Conservation (phyloP, 164 flowering plant genomes). For the Sextonia rubra region DNA sequence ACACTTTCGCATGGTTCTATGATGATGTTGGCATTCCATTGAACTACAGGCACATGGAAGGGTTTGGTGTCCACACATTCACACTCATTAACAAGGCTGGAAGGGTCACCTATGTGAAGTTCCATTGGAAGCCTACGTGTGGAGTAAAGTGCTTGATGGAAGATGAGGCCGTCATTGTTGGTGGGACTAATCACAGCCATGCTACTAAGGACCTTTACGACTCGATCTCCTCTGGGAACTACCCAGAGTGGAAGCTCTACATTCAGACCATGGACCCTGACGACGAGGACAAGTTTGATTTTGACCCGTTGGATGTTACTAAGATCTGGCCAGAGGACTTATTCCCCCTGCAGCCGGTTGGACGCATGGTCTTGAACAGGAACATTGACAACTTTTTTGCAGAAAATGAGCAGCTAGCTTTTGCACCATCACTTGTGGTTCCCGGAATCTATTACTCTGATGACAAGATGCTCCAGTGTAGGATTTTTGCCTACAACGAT, state of each 20-base stretch:
- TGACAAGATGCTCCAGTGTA: slow-evolving; percentile 73
- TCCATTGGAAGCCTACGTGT: slow-evolving; percentile 88
- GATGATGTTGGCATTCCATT: slow-evolving; percentile 80
- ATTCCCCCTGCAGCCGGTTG: slow-evolving; percentile 76
- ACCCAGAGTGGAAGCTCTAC: slow-evolving; percentile 85
- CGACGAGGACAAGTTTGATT: slow-evolving; percentile 66
- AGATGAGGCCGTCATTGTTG: slow-evolving; percentile 68
- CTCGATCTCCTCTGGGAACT: slow-evolving; percentile 74
- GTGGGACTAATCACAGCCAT: slow-evolving; percentile 85
- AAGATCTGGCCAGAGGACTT: slow-evolving; percentile 95
- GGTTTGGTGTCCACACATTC: slow-evolving; percentile 75
- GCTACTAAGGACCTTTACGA: slow-evolving; percentile 87
- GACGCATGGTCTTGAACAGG: slow-evolving; percentile 77
- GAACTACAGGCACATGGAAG: slow-evolving; percentile 90
- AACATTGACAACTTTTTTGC: slow-evolving; percentile 89
- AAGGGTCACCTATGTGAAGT: slow-evolving; percentile 66
- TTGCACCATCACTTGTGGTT: slow-evolving; percentile 65
- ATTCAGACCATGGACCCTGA: slow-evolving; percentile 84
- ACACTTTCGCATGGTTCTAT: slow-evolving; percentile 66
- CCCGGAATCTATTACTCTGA: slow-evolving; percentile 83
- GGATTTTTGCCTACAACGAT: slow-evolving; percentile 73
- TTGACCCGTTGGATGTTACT: slow-evolving; percentile 83
- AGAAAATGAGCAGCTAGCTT: slow-evolving; percentile 82
- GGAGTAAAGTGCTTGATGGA: slow-evolving; percentile 68
- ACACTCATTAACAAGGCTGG: slow-evolving; percentile 73